A percentile compares a stretch with the other conserved stretches of the same genome.
Conservation (phyloP, 768 basidiomycete species). For the Floccularia luteovirens region DNA sequence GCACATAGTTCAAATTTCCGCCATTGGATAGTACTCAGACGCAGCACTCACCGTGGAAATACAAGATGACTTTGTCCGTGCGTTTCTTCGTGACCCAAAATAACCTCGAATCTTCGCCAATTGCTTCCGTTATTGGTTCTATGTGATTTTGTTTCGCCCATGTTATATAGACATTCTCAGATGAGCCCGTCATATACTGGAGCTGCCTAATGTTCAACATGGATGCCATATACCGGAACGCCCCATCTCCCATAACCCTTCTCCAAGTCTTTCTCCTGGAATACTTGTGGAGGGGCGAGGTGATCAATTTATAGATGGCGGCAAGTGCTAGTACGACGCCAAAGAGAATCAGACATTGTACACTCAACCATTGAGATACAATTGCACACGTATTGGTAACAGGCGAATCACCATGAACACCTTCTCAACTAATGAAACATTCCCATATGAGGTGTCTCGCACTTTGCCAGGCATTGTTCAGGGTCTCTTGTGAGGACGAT, state of each 20-base stretch:
- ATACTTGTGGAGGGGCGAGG: too few relatives aligned
- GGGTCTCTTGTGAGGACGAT: too few relatives aligned
- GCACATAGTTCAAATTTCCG: background rate
- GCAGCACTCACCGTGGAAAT: slow-evolving; percentile 19
- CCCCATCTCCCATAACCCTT: slow-evolving; percentile 12
- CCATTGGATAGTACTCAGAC: background rate
- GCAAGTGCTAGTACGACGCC: too few relatives aligned
- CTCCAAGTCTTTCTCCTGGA: slow-evolving; percentile 14
- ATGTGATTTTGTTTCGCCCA: slow-evolving; percentile 16
- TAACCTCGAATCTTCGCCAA: slow-evolving; percentile 17
- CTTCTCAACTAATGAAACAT: too few relatives aligned
- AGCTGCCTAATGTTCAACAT: slow-evolving; percentile 14
- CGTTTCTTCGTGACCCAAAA: slow-evolving; percentile 25
- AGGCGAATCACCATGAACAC: too few relatives aligned
- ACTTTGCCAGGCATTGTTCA: too few relatives aligned
- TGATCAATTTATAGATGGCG: too few relatives aligned
- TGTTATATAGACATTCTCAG: slow-evolving; percentile 11
- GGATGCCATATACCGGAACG: slow-evolving; percentile 7
- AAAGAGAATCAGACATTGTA: too few relatives aligned
- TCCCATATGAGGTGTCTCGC: too few relatives aligned
- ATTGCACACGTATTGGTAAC: too few relatives aligned
- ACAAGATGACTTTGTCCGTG: slow-evolving; percentile 22
- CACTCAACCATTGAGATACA: too few relatives aligned
- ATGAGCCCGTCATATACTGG: slow-evolving; percentile 14
- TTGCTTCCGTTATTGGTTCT: slow-evolving; percentile 15